phyloP scores from a whole-genome alignment of 805 yeast species.

The Candida anglica region DNA sequence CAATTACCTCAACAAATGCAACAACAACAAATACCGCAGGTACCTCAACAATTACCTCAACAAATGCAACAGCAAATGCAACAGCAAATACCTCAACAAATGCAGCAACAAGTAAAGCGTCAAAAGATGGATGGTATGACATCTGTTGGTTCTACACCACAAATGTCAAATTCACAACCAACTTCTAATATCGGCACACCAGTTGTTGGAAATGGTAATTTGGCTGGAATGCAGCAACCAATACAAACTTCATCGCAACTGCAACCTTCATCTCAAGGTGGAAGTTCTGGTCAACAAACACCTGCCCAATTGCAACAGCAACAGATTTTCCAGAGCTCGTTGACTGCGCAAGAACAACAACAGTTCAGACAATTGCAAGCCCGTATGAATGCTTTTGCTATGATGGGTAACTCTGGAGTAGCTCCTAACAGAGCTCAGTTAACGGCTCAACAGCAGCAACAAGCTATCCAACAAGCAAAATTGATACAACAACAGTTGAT shows the following conservation, averaged over 20 bases:
- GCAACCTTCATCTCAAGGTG: conserved; percentile 14
- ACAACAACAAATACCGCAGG: conserved; percentile 9
- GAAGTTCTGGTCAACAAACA: conserved; percentile 18
- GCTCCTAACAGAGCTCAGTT: conserved; percentile 40
- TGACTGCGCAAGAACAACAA: conserved; percentile 40
- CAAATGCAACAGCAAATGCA: conserved; percentile 10
- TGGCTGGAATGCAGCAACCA: conserved; percentile 5
- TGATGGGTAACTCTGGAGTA: conserved; percentile 39
- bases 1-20: conserved; percentile 13
- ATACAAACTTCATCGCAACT: conserved; percentile 5
- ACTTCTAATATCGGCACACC: conserved; percentile 12
- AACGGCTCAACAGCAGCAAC: conserved; percentile 42
- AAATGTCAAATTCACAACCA: conserved; percentile 10
- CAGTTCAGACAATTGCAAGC: conserved; percentile 36
- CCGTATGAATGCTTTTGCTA: conserved; percentile 35
- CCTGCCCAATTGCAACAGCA: conserved; percentile 41
- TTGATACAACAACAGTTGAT: conserved; percentile 31
- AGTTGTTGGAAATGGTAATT: conserved; percentile 11
- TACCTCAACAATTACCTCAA: conserved; percentile 9
- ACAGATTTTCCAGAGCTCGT: conserved; percentile 39
- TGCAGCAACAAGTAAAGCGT: conserved; percentile 3
- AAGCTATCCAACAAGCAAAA: conserved; percentile 40
- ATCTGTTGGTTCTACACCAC: conserved; percentile 9
- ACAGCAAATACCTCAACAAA: conserved; percentile 9
- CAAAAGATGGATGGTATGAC: conserved; percentile 5